Conservation (phyloP, 495 filamentous ascomycete species). For the Penicillium bovifimosum region DNA sequence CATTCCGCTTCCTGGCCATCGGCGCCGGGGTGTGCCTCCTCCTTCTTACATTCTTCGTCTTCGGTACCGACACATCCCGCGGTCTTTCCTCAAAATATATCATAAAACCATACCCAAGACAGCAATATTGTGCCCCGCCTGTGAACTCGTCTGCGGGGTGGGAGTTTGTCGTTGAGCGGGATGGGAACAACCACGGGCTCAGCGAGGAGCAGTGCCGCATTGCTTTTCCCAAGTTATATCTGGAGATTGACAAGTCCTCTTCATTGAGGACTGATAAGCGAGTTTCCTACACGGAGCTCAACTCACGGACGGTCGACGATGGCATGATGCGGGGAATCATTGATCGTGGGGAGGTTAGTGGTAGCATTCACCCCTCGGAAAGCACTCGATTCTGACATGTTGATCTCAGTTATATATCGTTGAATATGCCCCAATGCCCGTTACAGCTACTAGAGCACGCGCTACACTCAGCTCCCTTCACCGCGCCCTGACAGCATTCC, state of each 20-base stretch:
- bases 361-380: neutral
- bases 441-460: constrained; percentile 33
- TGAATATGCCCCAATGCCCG: constrained; percentile 29
- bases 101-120: constrained; percentile 14
- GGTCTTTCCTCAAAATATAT: constrained; percentile 19
- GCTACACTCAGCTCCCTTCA: constrained; percentile 38
- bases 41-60: constrained; percentile 30
- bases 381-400: neutral
- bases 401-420: constrained; percentile 36
- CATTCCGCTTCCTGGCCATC: constrained; percentile 31
- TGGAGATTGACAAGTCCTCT: constrained; percentile 38
- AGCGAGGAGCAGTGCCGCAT: constrained; percentile 35
- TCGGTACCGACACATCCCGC: constrained; percentile 13
- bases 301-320: constrained; percentile 25
- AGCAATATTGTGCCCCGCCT: neutral
- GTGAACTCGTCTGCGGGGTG: constrained; percentile 17
- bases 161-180: constrained; percentile 30
- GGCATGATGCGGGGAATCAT: constrained; percentile 40
- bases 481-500: constrained; percentile 32
- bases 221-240: constrained; percentile 44
- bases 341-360: constrained; percentile 35
- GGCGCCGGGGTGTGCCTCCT: constrained; percentile 28
- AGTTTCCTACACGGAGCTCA: constrained; percentile 32
- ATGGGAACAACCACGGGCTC: constrained; percentile 37
- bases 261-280: constrained; percentile 8